Conservation (phyloP, 331 rosid genomes). For the Quercus phellos region DNA sequence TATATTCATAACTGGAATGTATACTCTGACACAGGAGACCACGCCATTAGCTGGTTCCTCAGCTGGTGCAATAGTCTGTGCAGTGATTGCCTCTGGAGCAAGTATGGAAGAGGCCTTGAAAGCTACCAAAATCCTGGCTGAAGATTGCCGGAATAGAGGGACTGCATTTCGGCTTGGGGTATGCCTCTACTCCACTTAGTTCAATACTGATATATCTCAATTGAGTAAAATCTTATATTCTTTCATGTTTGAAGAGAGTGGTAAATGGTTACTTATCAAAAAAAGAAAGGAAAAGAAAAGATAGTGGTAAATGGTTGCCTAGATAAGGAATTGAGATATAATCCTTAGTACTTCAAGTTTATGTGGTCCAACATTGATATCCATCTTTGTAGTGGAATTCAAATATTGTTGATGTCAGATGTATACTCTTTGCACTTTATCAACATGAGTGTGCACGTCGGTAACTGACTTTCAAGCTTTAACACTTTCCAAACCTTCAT, state of each 20-base stretch:
- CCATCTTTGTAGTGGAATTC: not conserved
- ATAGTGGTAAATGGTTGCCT: no score
- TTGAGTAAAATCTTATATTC: not conserved
- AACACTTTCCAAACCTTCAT: not conserved
- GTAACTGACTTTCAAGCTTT: not conserved
- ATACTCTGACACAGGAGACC: slow-evolving; percentile 54
- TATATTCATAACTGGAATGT: slow-evolving; percentile 1
- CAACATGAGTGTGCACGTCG: not conserved
- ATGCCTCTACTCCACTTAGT: slow-evolving; percentile 15
- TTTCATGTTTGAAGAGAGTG: not conserved
- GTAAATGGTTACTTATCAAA: not conserved
- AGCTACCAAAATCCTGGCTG: slow-evolving; percentile 79
- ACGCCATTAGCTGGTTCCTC: slow-evolving; percentile 99
- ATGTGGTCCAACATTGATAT: not conserved
- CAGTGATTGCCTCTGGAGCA: slow-evolving; percentile 86
- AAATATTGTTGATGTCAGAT: not conserved
- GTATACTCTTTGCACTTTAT: not conserved
- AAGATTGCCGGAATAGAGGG: slow-evolving; percentile 80
- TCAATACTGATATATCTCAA: not conserved
- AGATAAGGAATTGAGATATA: not conserved
- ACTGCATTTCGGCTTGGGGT: slow-evolving; percentile 97
- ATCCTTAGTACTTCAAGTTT: not conserved
- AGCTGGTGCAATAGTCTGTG: slow-evolving; percentile 95
- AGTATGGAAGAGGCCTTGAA: slow-evolving; percentile 73
- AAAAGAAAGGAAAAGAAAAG: no score